Conservation (phyloP, 1,284 basidiomycete genomes). For the Cutaneotrichosporon sp. region DNA sequence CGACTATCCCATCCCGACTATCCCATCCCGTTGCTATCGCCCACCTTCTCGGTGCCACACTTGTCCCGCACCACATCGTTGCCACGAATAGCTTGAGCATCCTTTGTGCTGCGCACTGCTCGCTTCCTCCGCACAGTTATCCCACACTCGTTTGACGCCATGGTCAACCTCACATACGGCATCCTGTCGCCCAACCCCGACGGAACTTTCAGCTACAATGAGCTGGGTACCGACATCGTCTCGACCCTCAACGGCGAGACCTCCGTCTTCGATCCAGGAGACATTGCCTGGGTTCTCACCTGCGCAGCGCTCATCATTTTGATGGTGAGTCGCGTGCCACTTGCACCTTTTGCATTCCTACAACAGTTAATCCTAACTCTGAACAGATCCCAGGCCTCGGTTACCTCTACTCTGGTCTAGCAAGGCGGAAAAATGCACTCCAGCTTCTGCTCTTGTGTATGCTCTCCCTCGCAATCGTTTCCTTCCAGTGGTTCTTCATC, state of each 20-base stretch:
- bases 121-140: too few relatives aligned
- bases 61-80: too few relatives aligned
- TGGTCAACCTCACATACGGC: slow-evolving; percentile 25
- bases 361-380: slow-evolving; percentile 3
- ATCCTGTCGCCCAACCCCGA: slow-evolving; percentile 17
- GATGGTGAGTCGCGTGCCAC: slow-evolving; percentile 37
- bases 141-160: slow-evolving; percentile 6
- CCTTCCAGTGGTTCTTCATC: slow-evolving; percentile 84
- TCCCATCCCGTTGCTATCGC: too few relatives aligned
- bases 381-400: slow-evolving; percentile 58
- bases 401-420: slow-evolving; percentile 83
- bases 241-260: slow-evolving; percentile 21
- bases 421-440: slow-evolving; percentile 60
- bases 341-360: background rate
- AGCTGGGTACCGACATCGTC: slow-evolving; percentile 30
- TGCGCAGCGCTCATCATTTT: slow-evolving; percentile 70
- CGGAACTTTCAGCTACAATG: slow-evolving; percentile 16
- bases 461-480: slow-evolving; percentile 67
- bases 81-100: too few relatives aligned
- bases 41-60: too few relatives aligned
- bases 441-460: slow-evolving; percentile 53
- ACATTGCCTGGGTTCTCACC: slow-evolving; percentile 76
- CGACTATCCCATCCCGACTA: too few relatives aligned
- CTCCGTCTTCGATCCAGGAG: slow-evolving; percentile 63
- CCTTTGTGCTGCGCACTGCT: too few relatives aligned